These are phyloP conservation scores for Pseudopyricularia cyperi DNA, from an alignment of 2,329 filamentous ascomycete genomes.

Conservation along the genomic window DNA sequence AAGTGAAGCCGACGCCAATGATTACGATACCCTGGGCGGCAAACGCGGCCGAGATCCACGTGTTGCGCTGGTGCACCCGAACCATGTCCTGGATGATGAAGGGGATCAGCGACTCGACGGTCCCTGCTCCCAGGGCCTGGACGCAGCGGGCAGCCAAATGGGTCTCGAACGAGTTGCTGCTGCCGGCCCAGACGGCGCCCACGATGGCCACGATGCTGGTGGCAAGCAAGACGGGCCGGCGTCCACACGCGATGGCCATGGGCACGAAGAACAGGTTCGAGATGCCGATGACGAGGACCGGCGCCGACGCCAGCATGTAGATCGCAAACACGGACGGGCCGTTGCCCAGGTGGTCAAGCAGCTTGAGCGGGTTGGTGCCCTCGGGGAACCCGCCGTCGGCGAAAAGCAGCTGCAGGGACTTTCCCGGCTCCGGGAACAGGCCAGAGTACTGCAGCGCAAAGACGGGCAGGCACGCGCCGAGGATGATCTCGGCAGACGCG, in stretches of 20 bases:
- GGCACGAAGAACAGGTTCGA: constrained; percentile 21
- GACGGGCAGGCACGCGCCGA: constrained; percentile 18
- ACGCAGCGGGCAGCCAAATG: constrained; percentile 20
- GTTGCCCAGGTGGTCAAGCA: constrained; percentile 14
- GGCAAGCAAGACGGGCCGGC: constrained; percentile 19
- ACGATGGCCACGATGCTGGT: constrained; percentile 16
- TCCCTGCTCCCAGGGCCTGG: constrained; percentile 20
- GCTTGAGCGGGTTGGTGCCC: constrained; percentile 11
- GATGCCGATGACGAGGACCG: constrained; percentile 20
- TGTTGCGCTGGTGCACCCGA: constrained; percentile 23
- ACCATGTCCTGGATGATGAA: constrained; percentile 24
- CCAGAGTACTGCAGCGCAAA: constrained; percentile 21
- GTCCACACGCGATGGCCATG: constrained; percentile 20
- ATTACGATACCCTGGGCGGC: constrained; percentile 16
- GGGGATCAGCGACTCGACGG: constrained; percentile 21
- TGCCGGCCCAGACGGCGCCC: constrained; percentile 21
- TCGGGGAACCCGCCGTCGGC: constrained; percentile 4
- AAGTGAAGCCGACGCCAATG: constrained; percentile 14
- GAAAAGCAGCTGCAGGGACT: constrained; percentile 9
- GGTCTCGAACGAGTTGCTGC: constrained; percentile 11
- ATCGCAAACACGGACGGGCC: constrained; percentile 15
- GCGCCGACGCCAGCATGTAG: constrained; percentile 18
- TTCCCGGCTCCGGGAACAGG: constrained; percentile 15
- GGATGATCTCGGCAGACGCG: constrained; percentile 13
- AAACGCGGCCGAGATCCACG: constrained; percentile 17